phyloP scores from a whole-genome alignment of 2,329 filamentous ascomycete species.

The Paecilomyces niveus region DNA sequence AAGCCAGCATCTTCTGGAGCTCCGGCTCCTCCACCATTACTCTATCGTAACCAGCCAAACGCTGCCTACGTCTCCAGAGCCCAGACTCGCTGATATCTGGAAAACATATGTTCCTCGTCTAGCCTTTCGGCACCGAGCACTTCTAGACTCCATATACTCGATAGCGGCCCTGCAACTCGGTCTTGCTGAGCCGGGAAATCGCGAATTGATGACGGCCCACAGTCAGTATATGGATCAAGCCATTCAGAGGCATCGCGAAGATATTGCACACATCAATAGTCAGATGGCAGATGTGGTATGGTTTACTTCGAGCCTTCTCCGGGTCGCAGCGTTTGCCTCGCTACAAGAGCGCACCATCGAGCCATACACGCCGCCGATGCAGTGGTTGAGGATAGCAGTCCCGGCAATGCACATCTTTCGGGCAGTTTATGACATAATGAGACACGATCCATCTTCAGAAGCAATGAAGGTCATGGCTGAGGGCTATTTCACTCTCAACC shows the following conservation, averaged over 20 bases:
- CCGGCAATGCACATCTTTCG: neutral
- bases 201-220: constrained; percentile 1
- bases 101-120: neutral
- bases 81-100: constrained; percentile 2
- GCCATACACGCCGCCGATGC: constrained; percentile 2
- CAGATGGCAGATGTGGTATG: constrained; percentile 4
- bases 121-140: constrained; percentile 1
- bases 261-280: constrained; percentile 1
- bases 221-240: constrained; percentile 4
- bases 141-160: constrained; percentile 4
- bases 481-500: neutral
- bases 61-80: constrained; percentile 3
- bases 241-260: constrained; percentile 3
- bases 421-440: neutral
- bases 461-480: neutral
- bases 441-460: constrained; percentile 1
- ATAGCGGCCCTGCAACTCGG: constrained; percentile 3
- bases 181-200: neutral
- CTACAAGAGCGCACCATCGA: constrained; percentile 3
- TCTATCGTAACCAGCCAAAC: constrained; percentile 2
- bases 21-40: constrained; percentile 6
- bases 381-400: constrained; percentile 3
- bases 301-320: constrained; percentile 6
- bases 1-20: constrained; percentile 8
- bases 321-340: neutral